Evolutionary conservation across 805 yeast species (phyloP).

Genomic region (Ogataea nakhonphanomensis): DNA sequence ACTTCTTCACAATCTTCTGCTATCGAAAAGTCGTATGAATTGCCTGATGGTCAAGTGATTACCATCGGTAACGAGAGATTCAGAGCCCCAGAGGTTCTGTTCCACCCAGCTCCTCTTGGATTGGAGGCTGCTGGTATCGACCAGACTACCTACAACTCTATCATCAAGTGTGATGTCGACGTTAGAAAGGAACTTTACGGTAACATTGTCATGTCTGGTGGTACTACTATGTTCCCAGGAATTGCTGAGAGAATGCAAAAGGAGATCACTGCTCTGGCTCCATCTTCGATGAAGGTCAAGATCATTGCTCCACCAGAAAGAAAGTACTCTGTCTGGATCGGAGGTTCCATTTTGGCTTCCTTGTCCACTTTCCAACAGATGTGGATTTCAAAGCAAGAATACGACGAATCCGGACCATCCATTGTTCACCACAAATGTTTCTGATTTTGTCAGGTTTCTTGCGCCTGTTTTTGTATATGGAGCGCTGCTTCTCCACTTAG

Average conservation of each 20-base stretch:
- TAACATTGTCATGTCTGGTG: slow-evolving; percentile 99
- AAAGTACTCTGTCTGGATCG: slow-evolving; percentile 99
- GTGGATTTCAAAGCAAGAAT: slow-evolving; percentile 99
- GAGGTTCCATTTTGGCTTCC: slow-evolving; percentile 99
- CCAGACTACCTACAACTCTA: slow-evolving; percentile 92
- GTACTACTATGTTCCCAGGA: slow-evolving; percentile 99
- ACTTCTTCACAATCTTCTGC: slow-evolving; percentile 98
- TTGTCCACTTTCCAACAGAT: slow-evolving; percentile 99
- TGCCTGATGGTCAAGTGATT: slow-evolving; percentile 99
- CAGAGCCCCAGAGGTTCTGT: slow-evolving; percentile 99
- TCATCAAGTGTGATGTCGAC: slow-evolving; percentile 98
- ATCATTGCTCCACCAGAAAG: slow-evolving; percentile 99
- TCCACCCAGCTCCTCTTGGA: slow-evolving; percentile 92
- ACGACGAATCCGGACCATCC: slow-evolving; percentile 99
- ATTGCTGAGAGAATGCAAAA: slow-evolving; percentile 99
- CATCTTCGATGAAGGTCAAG: slow-evolving; percentile 99
- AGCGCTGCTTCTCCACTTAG: slow-evolving; percentile 11
- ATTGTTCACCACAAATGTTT: slow-evolving; percentile 96
- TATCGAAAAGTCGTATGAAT: slow-evolving; percentile 97
- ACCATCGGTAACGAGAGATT: slow-evolving; percentile 99
- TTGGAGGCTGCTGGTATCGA: slow-evolving; percentile 98
- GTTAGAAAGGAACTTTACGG: slow-evolving; percentile 98
- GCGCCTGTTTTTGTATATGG: slow-evolving; percentile 13
- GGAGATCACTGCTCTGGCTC: slow-evolving; percentile 99
- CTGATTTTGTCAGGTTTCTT: slow-evolving; percentile 40